Conservation (phyloP, 176 grass and related monocot genomes). For the Raddia distichophylla region DNA sequence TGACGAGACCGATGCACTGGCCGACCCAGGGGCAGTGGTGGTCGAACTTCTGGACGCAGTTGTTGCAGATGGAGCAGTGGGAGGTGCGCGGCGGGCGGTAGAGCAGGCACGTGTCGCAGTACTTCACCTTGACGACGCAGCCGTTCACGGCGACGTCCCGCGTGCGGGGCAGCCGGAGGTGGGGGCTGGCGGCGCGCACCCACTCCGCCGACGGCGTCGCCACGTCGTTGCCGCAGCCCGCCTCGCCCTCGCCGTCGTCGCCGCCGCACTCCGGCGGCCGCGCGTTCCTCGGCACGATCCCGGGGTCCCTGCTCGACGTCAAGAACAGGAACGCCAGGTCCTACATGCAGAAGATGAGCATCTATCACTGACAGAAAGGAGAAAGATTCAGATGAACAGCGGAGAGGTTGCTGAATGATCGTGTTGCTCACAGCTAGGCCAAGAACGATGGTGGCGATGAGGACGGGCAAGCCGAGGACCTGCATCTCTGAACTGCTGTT, state of each 20-base stretch:
- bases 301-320: slow-evolving; percentile 89
- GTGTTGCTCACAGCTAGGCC: slow-evolving; percentile 42
- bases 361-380: background rate
- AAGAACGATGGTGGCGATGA: slow-evolving; percentile 49
- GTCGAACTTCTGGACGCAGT: slow-evolving; percentile 90
- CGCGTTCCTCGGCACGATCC: slow-evolving; percentile 83
- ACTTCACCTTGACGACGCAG: slow-evolving; percentile 75
- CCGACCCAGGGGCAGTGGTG: slow-evolving; percentile 99
- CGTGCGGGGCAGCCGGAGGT: slow-evolving; percentile 67
- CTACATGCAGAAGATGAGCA: slow-evolving; percentile 33
- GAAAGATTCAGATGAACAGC: background rate
- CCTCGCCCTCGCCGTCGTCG: no score
- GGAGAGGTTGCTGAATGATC: background rate
- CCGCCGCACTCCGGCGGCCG: slow-evolving; percentile 47
- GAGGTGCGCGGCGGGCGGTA: slow-evolving; percentile 84
- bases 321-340: slow-evolving; percentile 65
- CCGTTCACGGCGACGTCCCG: slow-evolving; percentile 72
- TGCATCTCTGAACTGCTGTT: slow-evolving; percentile 1
- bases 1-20: slow-evolving; percentile 87
- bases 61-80: slow-evolving; percentile 90
- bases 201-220: slow-evolving; percentile 68
- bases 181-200: slow-evolving; percentile 62
- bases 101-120: slow-evolving; percentile 85
- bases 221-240: background rate
- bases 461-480: slow-evolving; percentile 64